Conservation (phyloP, 1,139 yeast genomes). For the Debaryomyces coudertii region DNA sequence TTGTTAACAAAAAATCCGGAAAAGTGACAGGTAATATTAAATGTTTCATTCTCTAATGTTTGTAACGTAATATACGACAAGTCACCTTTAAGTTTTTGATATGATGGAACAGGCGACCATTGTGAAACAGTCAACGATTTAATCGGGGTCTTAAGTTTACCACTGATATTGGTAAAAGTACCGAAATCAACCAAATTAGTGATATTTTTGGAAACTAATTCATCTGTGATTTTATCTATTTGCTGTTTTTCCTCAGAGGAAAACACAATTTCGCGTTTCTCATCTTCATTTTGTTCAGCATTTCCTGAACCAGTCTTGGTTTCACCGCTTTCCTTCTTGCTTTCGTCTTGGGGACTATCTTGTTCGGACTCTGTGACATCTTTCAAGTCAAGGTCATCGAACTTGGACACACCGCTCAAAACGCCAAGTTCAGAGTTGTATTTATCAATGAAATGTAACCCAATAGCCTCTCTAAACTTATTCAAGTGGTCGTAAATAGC, state of each 20-base stretch:
- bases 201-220: constrained; percentile 13
- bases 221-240: constrained; percentile 21
- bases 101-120: constrained; percentile 87
- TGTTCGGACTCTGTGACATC: constrained; percentile 20
- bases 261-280: constrained; percentile 20
- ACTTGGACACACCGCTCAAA: constrained; percentile 31
- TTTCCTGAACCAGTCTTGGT: constrained; percentile 9
- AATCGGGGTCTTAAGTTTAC: constrained; percentile 43
- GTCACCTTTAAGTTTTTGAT: constrained; percentile 70
- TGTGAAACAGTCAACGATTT: constrained; percentile 67
- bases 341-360: constrained; percentile 15
- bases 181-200: constrained; percentile 15
- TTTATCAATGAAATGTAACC: constrained; percentile 46
- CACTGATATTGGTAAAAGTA: constrained; percentile 25
- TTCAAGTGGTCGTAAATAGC: constrained; percentile 43
- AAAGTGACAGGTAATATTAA: constrained; percentile 75
- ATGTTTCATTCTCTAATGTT: constrained; percentile 80
- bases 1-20: constrained; percentile 80
- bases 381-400: constrained; percentile 34
- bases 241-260: constrained; percentile 25
- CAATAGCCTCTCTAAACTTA: constrained; percentile 48
- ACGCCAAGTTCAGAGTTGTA: constrained; percentile 29
- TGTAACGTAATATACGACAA: constrained; percentile 72
- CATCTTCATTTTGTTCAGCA: constrained; percentile 11
- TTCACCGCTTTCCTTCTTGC: constrained; percentile 10